Evolutionary conservation across 176 grass and related monocot species (phyloP).

Genomic region (Oryza brachyantha): DNA sequence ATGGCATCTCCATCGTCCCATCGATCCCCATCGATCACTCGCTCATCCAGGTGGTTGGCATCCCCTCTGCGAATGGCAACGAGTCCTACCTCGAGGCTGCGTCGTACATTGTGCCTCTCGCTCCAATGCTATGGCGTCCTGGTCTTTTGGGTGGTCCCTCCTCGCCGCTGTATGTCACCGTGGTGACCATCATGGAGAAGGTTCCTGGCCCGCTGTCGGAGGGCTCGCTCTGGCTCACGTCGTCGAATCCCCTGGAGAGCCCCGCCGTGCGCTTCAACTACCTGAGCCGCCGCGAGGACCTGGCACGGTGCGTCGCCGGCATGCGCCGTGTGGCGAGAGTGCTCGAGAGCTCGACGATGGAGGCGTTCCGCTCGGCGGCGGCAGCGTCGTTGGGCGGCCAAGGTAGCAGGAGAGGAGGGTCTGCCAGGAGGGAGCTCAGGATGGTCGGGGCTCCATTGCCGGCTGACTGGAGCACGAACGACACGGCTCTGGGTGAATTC

Average conservation of each 20-base stretch:
- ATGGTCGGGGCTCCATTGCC: slow-evolving; percentile 58
- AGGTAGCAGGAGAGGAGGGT: slow-evolving; percentile 32
- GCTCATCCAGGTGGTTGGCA: slow-evolving; percentile 88
- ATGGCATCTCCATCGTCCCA: slow-evolving; percentile 73
- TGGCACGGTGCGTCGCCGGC: slow-evolving; percentile 55
- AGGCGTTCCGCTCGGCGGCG: slow-evolving; percentile 37
- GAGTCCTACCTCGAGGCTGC: slow-evolving; percentile 74
- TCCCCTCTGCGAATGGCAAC: slow-evolving; percentile 45
- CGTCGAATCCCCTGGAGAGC: slow-evolving; percentile 54
- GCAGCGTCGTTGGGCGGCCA: slow-evolving; percentile 24
- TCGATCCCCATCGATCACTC: slow-evolving; percentile 70
- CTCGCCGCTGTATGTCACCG: slow-evolving; percentile 59
- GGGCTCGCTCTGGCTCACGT: slow-evolving; percentile 66
- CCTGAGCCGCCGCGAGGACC: slow-evolving; percentile 51
- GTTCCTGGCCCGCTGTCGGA: slow-evolving; percentile 63
- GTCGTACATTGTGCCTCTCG: slow-evolving; percentile 66
- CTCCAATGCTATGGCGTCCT: slow-evolving; percentile 31
- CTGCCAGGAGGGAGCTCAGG: slow-evolving; percentile 54
- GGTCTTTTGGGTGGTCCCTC: slow-evolving; percentile 26
- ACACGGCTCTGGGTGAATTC: slow-evolving; percentile 47
- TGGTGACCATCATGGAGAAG: slow-evolving; percentile 76
- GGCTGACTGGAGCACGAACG: slow-evolving; percentile 44
- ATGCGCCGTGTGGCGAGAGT: slow-evolving; percentile 58
- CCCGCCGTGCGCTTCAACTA: slow-evolving; percentile 77
- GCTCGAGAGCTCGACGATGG: slow-evolving; percentile 60